Percentiles rank a stretch among this genome's conserved stretches.
Evolutionary conservation across 305 asterid genomes (phyloP).

Genomic region (Fraxinus greggii): DNA sequence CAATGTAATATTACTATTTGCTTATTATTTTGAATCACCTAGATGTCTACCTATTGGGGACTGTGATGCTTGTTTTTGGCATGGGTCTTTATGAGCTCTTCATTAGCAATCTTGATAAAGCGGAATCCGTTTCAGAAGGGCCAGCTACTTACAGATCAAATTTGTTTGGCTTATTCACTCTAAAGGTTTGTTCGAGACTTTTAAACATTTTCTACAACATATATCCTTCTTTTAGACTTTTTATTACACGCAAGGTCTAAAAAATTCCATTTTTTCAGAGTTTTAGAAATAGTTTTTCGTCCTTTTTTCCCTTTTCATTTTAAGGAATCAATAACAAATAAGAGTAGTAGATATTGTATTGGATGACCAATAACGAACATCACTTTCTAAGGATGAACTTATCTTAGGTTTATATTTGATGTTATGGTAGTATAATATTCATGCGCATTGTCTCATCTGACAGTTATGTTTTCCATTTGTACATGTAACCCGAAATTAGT

Average conservation of each 20-base stretch:
- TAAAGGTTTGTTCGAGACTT: conserved; percentile 51
- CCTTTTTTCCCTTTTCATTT: neutral
- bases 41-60: conserved; percentile 87
- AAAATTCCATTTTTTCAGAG: neutral
- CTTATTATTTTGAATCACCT: neutral
- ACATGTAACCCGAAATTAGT: neutral
- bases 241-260: neutral
- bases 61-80: conserved; percentile 94
- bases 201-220: neutral
- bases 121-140: conserved; percentile 49
- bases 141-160: conserved; percentile 47
- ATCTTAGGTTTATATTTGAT: neutral
- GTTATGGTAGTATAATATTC: neutral
- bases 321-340: neutral
- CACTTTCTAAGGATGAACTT: neutral
- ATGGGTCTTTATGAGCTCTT: conserved; percentile 96
- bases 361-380: neutral
- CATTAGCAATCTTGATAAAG: conserved; percentile 83
- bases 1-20: neutral
- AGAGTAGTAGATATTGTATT: neutral
- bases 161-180: conserved; percentile 70
- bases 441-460: neutral
- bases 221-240: neutral
- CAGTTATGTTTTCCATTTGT: neutral
- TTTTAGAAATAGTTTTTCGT: neutral